Conservation (phyloP, 768 basidiomycete species). For the Suillus brevipes region DNA sequence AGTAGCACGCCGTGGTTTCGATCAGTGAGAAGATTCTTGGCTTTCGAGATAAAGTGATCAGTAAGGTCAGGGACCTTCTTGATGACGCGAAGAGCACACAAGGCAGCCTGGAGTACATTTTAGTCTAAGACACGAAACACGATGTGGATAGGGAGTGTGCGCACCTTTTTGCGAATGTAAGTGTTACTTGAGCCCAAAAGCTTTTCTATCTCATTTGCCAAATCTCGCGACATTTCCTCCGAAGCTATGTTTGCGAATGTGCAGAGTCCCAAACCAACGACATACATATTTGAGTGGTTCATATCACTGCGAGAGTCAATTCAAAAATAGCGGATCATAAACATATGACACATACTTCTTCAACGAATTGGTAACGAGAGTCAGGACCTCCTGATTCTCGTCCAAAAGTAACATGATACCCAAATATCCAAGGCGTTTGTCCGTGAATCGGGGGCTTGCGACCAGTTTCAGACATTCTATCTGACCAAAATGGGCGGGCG, state of each 20-base stretch:
- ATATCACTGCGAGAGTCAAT: conserved; percentile 70
- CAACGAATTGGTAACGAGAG: conserved; percentile 94
- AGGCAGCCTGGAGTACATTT: conserved; percentile 66
- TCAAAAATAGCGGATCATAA: neutral
- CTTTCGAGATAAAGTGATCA: conserved; percentile 87
- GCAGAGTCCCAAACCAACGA: conserved; percentile 93
- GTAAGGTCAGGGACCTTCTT: conserved; percentile 95
- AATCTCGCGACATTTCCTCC: conserved; percentile 98
- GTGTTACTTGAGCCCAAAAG: conserved; percentile 95
- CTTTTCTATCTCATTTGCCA: conserved; percentile 98
- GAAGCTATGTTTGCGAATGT: conserved; percentile 99
- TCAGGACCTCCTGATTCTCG: conserved; percentile 97
- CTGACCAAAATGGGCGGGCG: conserved; percentile 98
- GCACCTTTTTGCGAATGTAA: conserved; percentile 97
- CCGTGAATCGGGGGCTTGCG: conserved; percentile 91
- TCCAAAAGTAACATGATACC: conserved; percentile 98
- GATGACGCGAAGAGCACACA: conserved; percentile 92
- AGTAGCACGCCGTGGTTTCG: conserved; percentile 96
- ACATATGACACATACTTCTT: conserved; percentile 73
- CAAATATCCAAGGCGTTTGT: conserved; percentile 94
- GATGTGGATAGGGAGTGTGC: conserved; percentile 15
- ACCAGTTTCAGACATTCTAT: conserved; percentile 96
- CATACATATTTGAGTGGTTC: conserved; percentile 99
- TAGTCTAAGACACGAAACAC: conserved; percentile 4
- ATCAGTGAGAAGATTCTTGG: conserved; percentile 90